These are phyloP conservation scores for Chlorella sp. DNA, from an alignment of 139 green algal species.

Conservation along the genomic window DNA sequence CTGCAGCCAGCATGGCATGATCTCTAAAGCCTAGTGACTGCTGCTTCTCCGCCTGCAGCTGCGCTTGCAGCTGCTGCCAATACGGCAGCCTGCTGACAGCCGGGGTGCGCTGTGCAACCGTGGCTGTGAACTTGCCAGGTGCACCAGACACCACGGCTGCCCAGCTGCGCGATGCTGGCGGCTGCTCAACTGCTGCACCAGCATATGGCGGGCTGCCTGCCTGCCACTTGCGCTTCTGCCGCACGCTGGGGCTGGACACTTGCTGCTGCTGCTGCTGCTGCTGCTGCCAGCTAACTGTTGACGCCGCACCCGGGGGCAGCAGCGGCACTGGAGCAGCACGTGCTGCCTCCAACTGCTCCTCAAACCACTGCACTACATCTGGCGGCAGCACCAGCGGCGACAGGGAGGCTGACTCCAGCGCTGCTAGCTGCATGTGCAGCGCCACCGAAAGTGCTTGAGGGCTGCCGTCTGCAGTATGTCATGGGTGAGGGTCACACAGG, in stretches of 20 bases:
- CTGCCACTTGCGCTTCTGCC: constrained; percentile 28
- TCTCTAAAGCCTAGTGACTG: neutral
- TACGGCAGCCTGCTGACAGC: neutral
- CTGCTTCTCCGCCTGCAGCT: constrained; percentile 1
- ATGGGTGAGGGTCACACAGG: neutral
- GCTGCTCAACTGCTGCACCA: neutral
- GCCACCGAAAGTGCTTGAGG: neutral
- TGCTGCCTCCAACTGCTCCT: neutral
- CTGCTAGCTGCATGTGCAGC: constrained; percentile 2
- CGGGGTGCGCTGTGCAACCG: neutral
- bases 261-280: constrained; percentile 15
- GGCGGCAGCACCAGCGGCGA: constrained; percentile 26
- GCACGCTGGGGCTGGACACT: neutral
- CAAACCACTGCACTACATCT: neutral
- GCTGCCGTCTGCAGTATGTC: neutral
- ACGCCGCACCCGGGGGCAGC: neutral
- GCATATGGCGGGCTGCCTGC: neutral
- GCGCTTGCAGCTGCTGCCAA: neutral
- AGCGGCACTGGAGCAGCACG: neutral
- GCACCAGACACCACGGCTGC: neutral
- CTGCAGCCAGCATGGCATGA: neutral
- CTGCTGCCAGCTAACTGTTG: neutral
- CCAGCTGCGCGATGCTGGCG: neutral
- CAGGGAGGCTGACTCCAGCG: neutral
- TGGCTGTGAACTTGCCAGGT: too few species aligned